Percentiles rank a stretch among this genome's conserved stretches.
These are phyloP conservation scores for Epicoccum nigrum DNA, from an alignment of 2,329 filamentous ascomycete genomes.

Conservation along the genomic window DNA sequence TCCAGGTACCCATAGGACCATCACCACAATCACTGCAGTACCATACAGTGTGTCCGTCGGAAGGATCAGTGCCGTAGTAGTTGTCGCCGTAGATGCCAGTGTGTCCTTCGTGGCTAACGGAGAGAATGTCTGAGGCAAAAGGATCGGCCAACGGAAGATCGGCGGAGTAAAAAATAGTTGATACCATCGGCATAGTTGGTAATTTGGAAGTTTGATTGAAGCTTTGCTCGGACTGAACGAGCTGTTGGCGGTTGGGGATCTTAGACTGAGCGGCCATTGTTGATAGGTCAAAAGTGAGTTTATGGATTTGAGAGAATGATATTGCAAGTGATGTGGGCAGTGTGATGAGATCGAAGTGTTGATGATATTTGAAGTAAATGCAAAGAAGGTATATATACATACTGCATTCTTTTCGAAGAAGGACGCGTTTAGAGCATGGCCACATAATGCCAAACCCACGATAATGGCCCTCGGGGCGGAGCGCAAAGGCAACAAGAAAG, in stretches of 20 bases:
- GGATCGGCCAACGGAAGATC: background rate
- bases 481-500: background rate
- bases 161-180: background rate
- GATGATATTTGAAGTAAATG: background rate
- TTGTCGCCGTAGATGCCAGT: background rate
- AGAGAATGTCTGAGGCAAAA: background rate
- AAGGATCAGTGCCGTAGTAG: background rate
- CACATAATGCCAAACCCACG: background rate
- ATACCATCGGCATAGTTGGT: background rate
- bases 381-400: no score
- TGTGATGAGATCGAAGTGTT: background rate
- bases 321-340: no score
- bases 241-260: background rate
- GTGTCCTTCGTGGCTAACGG: background rate
- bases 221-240: background rate
- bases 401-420: background rate
- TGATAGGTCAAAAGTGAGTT: background rate
- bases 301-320: background rate
- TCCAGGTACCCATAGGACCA: slow-evolving; percentile 14
- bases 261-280: background rate
- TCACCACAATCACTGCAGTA: slow-evolving; percentile 23
- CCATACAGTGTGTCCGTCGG: slow-evolving; percentile 20
- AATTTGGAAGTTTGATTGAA: background rate
- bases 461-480: background rate
- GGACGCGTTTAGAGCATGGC: background rate